Conservation (phyloP, 2,329 filamentous ascomycete species). For the Alternaria viburni region DNA sequence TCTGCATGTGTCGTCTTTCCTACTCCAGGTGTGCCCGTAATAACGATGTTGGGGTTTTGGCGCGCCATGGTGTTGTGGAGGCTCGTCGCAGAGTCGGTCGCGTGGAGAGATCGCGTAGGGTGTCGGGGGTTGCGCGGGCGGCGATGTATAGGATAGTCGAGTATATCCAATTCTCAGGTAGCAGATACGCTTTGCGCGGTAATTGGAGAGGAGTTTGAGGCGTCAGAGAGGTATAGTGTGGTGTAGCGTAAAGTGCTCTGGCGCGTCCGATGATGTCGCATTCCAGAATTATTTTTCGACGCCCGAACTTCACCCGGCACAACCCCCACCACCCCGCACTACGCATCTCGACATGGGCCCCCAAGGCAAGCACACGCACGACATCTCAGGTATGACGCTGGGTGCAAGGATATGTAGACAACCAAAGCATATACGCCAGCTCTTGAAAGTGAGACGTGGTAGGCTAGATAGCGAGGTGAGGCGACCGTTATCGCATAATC, state of each 20-base stretch:
- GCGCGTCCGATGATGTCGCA: constrained; percentile 1
- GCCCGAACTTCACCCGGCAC: constrained; percentile 22
- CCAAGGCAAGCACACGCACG: neutral
- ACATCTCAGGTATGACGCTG: neutral
- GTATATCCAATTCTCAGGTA: neutral
- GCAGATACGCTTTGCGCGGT: neutral
- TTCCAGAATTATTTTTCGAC: constrained; percentile 22
- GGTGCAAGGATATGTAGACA: neutral
- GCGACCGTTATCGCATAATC: neutral
- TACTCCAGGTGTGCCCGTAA: constrained; percentile 94
- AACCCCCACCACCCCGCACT: constrained; percentile 27
- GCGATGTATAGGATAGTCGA: neutral
- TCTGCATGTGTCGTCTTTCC: constrained; percentile 96
- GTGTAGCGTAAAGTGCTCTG: neutral
- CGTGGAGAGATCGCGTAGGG: neutral
- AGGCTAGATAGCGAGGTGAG: neutral
- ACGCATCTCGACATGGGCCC: neutral
- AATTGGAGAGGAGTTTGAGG: neutral
- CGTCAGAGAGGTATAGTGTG: neutral
- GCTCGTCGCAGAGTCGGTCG: neutral
- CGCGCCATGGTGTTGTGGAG: constrained; percentile 39
- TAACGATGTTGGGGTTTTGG: constrained; percentile 80
- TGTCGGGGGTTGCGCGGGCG: neutral
- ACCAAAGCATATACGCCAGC: neutral
- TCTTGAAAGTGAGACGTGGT: neutral